Base-by-base conservation (phyloP, 768 basidiomycete genomes). In the Kwoniella sp. region DNA sequence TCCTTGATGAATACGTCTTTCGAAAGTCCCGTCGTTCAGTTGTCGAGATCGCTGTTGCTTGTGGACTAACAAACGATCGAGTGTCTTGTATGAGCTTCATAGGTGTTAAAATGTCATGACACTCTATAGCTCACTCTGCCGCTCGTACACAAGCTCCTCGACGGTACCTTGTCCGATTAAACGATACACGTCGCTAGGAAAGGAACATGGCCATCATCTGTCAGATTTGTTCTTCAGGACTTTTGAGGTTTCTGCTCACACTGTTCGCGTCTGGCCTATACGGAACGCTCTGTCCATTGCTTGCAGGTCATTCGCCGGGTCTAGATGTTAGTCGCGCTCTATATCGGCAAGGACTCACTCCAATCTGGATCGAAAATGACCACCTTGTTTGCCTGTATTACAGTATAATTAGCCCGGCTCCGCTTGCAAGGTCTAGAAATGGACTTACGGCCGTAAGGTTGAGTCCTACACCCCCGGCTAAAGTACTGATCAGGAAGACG, bases 281-380 rank as follows among this genome's bases (percentile, higher is more conserved):
- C 78, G 71, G 49, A 79, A 77, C 4, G 78, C 78, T 61, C 78
- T 68, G 57, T 77, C 80, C 80, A 80, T 80, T 0, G 81, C 80
- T 65, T 81, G 95, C 8, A 97, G 80, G 76, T 99, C 95, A 70
- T 96, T 90, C 0, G 94, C 91, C 5, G 95, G 95, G 80, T 97
- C 92, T 94, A 63, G 7, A 2, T 25, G 46, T 71, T 25, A 64
- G 61, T 30, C 5, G 24, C 10, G 25, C 12, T 52, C 4, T 10
- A 5, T 5, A 5, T 33, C 4, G 13, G 22, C 8, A 9, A 17
- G 6, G 22, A 82, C 90, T 77, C 78, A 92, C 92, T 97, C 94
- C 94, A 97, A 68, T 92, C 91, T 2, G 94, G 92, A 81, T 94
- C 91, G 76, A 95, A 92, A 46, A 93, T 90, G 26, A 93, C 90